phyloP scores from a whole-genome alignment of 148 eudicot species.

The Silene uniflora region DNA sequence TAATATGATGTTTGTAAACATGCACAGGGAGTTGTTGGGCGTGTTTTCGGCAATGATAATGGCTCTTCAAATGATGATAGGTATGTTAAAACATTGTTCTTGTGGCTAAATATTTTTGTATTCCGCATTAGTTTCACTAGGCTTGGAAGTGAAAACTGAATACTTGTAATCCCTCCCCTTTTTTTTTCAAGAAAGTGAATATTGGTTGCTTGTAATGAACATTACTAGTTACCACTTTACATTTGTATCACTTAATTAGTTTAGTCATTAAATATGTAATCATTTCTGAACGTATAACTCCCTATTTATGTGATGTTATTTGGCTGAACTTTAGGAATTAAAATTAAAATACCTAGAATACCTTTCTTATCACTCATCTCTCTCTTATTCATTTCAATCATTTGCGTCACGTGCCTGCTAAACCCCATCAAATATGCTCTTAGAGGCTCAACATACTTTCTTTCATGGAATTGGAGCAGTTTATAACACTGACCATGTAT shows the following conservation, averaged over 20 bases:
- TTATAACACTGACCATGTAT: background rate
- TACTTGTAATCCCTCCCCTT: background rate
- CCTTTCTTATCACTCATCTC: background rate
- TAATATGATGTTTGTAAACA: background rate
- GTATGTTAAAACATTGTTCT: conserved; percentile 27
- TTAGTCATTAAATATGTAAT: background rate
- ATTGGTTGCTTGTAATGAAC: background rate
- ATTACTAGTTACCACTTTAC: background rate
- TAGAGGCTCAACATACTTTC: background rate
- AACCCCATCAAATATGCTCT: background rate
- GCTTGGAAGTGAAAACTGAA: background rate
- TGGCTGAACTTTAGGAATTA: background rate
- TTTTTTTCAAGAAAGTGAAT: too few species aligned
- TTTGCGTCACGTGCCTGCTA: background rate
- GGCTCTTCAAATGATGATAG: conserved; percentile 80
- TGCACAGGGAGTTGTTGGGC: conserved; percentile 85
- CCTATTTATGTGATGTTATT: background rate
- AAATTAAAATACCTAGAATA: background rate
- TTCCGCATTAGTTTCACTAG: background rate
- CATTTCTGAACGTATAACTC: background rate
- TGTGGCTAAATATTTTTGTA: background rate
- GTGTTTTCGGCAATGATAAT: conserved; percentile 82
- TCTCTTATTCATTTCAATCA: background rate
- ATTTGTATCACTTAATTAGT: background rate
- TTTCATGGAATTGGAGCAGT: background rate